These are phyloP conservation scores for Colletotrichum sp. DNA, from an alignment of 2,329 filamentous ascomycete species.

Conservation along the genomic window DNA sequence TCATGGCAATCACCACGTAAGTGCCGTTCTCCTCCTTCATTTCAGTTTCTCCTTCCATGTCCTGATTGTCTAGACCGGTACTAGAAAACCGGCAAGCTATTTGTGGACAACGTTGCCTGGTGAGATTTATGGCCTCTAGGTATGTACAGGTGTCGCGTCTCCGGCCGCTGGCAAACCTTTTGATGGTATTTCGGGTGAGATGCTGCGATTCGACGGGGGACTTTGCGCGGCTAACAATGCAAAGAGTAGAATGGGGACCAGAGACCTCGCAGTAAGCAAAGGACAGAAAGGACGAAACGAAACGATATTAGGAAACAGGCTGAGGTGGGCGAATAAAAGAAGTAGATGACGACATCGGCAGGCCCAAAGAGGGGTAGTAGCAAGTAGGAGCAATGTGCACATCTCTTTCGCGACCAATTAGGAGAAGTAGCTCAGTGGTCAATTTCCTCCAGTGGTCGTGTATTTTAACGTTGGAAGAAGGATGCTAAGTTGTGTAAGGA, in stretches of 20 bases:
- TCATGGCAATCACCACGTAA: background rate
- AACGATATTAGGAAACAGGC: fast-evolving
- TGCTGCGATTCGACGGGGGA: background rate
- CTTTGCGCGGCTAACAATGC: background rate
- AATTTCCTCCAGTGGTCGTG: too few relatives aligned
- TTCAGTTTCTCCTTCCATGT: background rate
- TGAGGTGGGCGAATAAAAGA: background rate
- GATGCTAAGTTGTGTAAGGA: background rate
- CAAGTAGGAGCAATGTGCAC: background rate
- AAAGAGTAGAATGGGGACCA: background rate
- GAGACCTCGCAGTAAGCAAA: background rate
- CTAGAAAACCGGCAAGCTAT: background rate
- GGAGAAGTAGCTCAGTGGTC: background rate
- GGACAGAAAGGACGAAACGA: background rate
- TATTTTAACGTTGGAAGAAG: background rate
- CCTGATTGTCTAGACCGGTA: background rate
- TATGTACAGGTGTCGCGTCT: background rate
- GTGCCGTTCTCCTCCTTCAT: background rate
- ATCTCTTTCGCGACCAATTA: background rate
- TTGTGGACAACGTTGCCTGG: background rate
- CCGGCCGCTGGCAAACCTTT: background rate
- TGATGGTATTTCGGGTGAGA: background rate
- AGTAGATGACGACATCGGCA: background rate
- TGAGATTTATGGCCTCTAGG: background rate
- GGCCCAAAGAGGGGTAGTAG: background rate